Base-by-base conservation (phyloP, 768 basidiomycete genomes). In the Agrocybe pediades region DNA sequence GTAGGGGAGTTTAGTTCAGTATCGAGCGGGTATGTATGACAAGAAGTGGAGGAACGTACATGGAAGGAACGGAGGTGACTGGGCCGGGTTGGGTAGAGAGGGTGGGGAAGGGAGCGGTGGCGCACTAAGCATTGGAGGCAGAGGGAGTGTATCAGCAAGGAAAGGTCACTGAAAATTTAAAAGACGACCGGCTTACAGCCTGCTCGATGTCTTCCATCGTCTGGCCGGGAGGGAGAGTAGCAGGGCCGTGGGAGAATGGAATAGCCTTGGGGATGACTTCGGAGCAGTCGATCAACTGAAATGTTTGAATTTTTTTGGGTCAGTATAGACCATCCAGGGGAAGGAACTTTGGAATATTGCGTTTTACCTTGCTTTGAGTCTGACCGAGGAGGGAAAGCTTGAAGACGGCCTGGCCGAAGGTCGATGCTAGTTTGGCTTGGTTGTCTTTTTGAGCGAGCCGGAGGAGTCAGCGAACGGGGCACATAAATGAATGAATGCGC, bases 351-450 rank as follows among this genome's bases (percentile, higher is more conserved):
- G 26, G 9, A 16, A 21, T 29, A 7, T 3, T 1, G 4, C 15
- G 20, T 19, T 27, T 9, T 46, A 51, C 51, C 5, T 63, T 57
- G 49, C 52, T 60, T 13, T 52, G 52, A 55, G 77, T 68, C 36
- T 78, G 74, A 13, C 76, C 79, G 30, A 79, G 52, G 15, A 74
- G 55, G 9, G 75, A 71, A 24, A 80, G 57, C 62, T 79, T 81
- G 27, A 66, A 62, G 74, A 80, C 76, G 13, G 73, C 77, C 16
- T 65, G 66, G 19, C 65, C 68, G 69, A 78, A 78, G 2, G 59
- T 65, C 25, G 55, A 53, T 17, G 66, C 63, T 61, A 77, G 66
- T 42, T 60, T 64, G 16, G 66, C 57, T 53, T 74, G 74, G 56
- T 74, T 63, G 57, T 57, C 68, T 69, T 30, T 30, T 7, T 30